Percentiles rank a stretch among this genome's conserved stretches.
Conservation (phyloP, 2,329 filamentous ascomycete genomes). For the Colletotrichum paranaense region DNA sequence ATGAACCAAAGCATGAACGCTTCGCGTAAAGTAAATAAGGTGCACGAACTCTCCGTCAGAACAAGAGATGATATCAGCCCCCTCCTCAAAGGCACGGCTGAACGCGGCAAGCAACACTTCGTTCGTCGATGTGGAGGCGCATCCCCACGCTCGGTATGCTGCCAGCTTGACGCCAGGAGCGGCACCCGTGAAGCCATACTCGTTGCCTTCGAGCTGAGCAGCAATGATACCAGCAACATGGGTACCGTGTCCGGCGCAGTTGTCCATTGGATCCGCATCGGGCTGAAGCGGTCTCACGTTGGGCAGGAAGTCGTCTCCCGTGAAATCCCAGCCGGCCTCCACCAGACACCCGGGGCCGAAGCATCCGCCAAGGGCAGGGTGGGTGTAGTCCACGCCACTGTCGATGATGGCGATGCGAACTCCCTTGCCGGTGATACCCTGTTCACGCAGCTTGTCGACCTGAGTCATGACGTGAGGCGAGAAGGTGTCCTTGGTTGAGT, state of each 20-base stretch:
- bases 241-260: slow-evolving; percentile 50
- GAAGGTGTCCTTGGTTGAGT: slow-evolving; percentile 25
- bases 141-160: slow-evolving; percentile 52
- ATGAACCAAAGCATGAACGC: slow-evolving; percentile 37
- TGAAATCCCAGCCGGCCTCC: slow-evolving; percentile 58
- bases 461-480: slow-evolving; percentile 43
- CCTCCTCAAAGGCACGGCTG: slow-evolving; percentile 55
- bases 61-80: slow-evolving; percentile 46
- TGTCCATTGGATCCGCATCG: slow-evolving; percentile 20
- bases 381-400: slow-evolving; percentile 57
- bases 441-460: slow-evolving; percentile 53
- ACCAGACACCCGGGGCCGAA: slow-evolving; percentile 62
- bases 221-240: slow-evolving; percentile 59
- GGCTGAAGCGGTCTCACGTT: slow-evolving; percentile 3
- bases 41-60: slow-evolving; percentile 39
- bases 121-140: slow-evolving; percentile 44
- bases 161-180: slow-evolving; percentile 53
- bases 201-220: slow-evolving; percentile 43
- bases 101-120: slow-evolving; percentile 56
- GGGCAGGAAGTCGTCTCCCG: slow-evolving; percentile 50
- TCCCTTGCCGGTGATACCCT: slow-evolving; percentile 57
- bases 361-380: slow-evolving; percentile 63
- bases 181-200: slow-evolving; percentile 49
- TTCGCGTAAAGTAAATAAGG: slow-evolving; percentile 36
- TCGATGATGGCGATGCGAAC: slow-evolving; percentile 56